These are phyloP conservation scores for Globisporangium uncinulatum DNA, from an alignment of 352 stramenopile species.

Conservation along the genomic window DNA sequence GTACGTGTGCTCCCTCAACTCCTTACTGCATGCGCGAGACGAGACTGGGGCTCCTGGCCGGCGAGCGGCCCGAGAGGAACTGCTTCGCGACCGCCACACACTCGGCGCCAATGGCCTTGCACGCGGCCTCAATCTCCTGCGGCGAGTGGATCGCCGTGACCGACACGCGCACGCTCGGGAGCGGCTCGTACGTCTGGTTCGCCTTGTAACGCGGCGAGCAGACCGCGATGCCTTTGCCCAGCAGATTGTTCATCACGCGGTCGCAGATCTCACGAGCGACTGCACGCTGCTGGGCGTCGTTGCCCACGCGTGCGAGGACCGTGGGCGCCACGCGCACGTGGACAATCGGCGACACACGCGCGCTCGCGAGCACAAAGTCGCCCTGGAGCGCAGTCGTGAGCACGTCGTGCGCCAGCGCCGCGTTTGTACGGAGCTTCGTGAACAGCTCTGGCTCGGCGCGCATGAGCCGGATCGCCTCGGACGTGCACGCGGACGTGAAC, in stretches of 20 bases:
- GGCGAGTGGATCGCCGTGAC: constrained; percentile 64
- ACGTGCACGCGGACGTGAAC: constrained; percentile 91
- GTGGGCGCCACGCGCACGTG: constrained; percentile 55
- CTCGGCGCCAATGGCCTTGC: constrained; percentile 49
- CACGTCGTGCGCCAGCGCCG: constrained; percentile 48
- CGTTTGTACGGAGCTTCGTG: constrained; percentile 54
- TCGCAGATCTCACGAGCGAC: constrained; percentile 60
- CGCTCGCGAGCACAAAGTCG: constrained; percentile 50
- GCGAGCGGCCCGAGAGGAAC: constrained; percentile 25
- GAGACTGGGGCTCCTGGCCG: constrained; percentile 13
- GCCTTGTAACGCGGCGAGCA: constrained; percentile 74
- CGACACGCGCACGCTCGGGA: constrained; percentile 71
- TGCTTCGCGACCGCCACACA: constrained; percentile 49
- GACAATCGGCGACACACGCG: constrained; percentile 59
- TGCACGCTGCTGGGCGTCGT: constrained; percentile 40
- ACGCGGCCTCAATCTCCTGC: constrained; percentile 50
- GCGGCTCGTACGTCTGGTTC: constrained; percentile 44
- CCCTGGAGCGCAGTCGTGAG: constrained; percentile 31
- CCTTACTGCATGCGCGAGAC: constrained; percentile 40
- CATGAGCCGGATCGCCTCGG: constrained; percentile 84
- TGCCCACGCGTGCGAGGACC: constrained; percentile 28
- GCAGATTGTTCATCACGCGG: constrained; percentile 50
- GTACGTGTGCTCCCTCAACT: neutral
- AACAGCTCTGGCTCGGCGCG: constrained; percentile 73
- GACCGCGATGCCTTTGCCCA: constrained; percentile 59